Evolutionary conservation across 371 early-diverging fungal species (phyloP), one percentile per base, ranked within the genome.

Genomic region (Apophysomyces trapeziformis): DNA sequence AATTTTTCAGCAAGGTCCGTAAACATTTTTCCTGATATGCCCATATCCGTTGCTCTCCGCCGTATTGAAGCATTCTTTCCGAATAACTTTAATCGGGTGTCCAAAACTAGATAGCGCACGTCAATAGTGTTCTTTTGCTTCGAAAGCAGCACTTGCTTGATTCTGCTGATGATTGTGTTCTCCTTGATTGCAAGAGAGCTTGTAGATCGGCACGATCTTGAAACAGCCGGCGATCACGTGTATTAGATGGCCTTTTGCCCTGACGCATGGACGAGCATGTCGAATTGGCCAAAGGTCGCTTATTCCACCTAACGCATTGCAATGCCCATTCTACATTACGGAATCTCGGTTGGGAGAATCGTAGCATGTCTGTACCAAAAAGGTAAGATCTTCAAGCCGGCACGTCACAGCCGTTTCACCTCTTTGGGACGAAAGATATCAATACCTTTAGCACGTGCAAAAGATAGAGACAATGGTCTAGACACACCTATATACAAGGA

Each of bases 21-120:
- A 47, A 66, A 71, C n/a, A 68, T 54, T 58, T 68, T 60, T 32
- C 65, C 68, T 26, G 58, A 18, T 18, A 78, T 69, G 41, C 78
- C 78, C n/a, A 78, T 64, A 16, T 63, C 62, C 7, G 58, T 59
- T 6, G 71, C 61, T 61, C 72, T 71, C 43, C 59, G 64, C n/a
- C 68, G 68, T 32, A 75, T 50, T 38, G 41, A n/a, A 5, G 57
- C 67, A 39, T 72, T 73, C 12, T 36, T 39, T 14, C 32, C 39
- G 38, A 75, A 75, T 7, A 65, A 18, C 16, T 46, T 57, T 18
- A 65, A 14, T 12, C 65, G 58, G 5, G 35, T 58, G n/a, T 57
- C 41, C 14, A 65, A 58, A 45, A 46, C 65, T 65, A 43, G 35
- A 57, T 45, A 1, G 7, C 21, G 1, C 21, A 4, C 21, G 21